Conservation (phyloP, 1,284 basidiomycete species). For the Ustilago crameri region DNA sequence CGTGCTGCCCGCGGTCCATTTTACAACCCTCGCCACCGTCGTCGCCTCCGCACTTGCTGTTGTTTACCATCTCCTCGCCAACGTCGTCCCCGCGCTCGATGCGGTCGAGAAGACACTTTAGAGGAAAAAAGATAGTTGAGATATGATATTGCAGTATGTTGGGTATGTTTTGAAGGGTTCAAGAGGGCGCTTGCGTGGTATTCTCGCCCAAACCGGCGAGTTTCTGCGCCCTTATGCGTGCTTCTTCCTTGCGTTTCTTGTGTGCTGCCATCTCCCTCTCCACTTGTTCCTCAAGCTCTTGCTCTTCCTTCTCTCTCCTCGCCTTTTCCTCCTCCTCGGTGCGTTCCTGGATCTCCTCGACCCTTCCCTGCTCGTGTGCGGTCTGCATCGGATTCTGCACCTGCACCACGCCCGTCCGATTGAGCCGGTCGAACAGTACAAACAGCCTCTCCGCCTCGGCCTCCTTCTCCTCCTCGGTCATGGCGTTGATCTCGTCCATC, state of each 20-base stretch:
- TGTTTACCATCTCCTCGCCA: constrained; percentile 7
- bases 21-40: constrained; percentile 11
- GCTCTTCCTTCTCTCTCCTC: constrained; percentile 33
- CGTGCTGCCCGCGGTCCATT: constrained; percentile 7
- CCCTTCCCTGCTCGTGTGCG: constrained; percentile 32
- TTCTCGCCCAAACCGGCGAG: background rate
- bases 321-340: constrained; percentile 27
- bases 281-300: constrained; percentile 36
- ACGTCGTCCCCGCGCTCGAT: constrained; percentile 11
- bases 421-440: constrained; percentile 58
- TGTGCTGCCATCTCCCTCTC: constrained; percentile 35
- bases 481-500: constrained; percentile 34
- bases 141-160: background rate
- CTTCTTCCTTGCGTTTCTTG: constrained; percentile 39
- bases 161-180: background rate
- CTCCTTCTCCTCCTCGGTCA: constrained; percentile 61
- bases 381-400: constrained; percentile 49
- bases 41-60: background rate
- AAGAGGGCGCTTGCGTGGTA: background rate
- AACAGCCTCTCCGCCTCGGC: constrained; percentile 58
- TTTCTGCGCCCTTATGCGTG: constrained; percentile 23
- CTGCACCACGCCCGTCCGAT: constrained; percentile 55
- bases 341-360: constrained; percentile 41
- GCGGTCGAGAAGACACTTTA: constrained; percentile 11
- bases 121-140: background rate